Conservation (phyloP, 2,329 filamentous ascomycete species). For the Alternaria postmessia region DNA sequence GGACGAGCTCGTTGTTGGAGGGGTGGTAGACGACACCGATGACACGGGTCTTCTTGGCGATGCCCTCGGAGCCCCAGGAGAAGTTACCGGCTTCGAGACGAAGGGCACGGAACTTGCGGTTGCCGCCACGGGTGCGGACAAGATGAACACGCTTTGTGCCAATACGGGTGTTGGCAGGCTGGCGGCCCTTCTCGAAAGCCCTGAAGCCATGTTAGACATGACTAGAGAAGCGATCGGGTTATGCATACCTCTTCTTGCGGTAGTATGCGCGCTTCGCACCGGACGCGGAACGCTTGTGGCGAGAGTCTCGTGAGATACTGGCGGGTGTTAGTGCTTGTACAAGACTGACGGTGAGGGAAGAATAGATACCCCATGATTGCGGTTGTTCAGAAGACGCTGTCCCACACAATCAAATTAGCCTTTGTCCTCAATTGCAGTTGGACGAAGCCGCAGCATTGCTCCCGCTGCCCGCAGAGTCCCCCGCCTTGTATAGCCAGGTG, state of each 20-base stretch:
- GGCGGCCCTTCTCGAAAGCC: slow-evolving; percentile 99
- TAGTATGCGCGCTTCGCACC: slow-evolving; percentile 82
- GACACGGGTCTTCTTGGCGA: slow-evolving; percentile 98
- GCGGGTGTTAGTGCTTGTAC: slow-evolving; percentile 46
- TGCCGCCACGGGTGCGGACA: slow-evolving; percentile 96
- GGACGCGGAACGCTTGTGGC: slow-evolving; percentile 99
- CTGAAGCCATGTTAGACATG: slow-evolving; percentile 73
- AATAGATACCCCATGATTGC: slow-evolving; percentile 62
- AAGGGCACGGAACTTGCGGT: slow-evolving; percentile 99
- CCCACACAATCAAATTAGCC: slow-evolving; percentile 39
- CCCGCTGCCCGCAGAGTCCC: slow-evolving; percentile 4
- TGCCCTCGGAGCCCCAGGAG: slow-evolving; percentile 97
- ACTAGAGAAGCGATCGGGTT: slow-evolving; percentile 71
- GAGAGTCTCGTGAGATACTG: slow-evolving; percentile 99
- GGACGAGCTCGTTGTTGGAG: slow-evolving; percentile 99
- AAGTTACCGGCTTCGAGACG: slow-evolving; percentile 99
- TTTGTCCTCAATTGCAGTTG: slow-evolving; percentile 15
- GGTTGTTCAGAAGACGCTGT: slow-evolving; percentile 55
- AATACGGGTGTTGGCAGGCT: slow-evolving; percentile 99
- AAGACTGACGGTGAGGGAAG: slow-evolving; percentile 9
- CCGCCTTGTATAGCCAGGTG: slow-evolving; percentile 10
- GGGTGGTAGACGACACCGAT: slow-evolving; percentile 99
- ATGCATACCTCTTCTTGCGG: slow-evolving; percentile 67
- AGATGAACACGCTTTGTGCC: slow-evolving; percentile 95
- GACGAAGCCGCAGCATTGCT: slow-evolving; percentile 25